Evolutionary conservation across 352 stramenopile species (phyloP), one percentile per base, ranked within the genome.

Genomic region (Pythium monospermum): DNA sequence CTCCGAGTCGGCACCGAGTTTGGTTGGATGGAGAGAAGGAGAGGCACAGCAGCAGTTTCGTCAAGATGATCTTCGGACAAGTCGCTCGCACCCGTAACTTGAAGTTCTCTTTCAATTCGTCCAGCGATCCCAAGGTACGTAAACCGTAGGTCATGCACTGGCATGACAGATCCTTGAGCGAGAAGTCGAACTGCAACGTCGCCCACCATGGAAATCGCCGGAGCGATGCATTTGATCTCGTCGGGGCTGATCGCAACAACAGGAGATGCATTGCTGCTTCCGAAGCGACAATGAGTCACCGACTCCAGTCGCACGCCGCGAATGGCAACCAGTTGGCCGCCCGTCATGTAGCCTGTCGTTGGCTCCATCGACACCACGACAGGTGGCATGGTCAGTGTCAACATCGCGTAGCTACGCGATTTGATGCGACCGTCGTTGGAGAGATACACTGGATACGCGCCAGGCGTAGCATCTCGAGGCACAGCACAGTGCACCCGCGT

Each of bases 211-310:
- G n/a, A 8, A 27, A 28, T 55, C 15, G 32, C 15, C 13, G 59
- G 59, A 0, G 36, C 45, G n/a, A 68, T 18, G 38, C 59, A 68
- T n/a, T 54, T 48, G 8, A 68, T 48, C n/a, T 57, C 33, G 21
- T 68, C 53, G 25, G 47, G 21, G n/a, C 37, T 30, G 0, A 42
- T 1, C 7, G 31, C 22, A 2, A 67, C 28, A 13, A 69, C 75
- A 13, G 67, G 41, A 3, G 47, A 22, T 7, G 67, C 52, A 8
- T 51, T 28, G 1, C 49, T 41, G 2, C 41, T 43, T 15, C 78
- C 83, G 67, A 96, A 92, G n/a, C 66, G 55, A 55, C 87, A 96
- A 46, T 90, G 67, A 0, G 74, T 73, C 11, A 94, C 62, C 0
- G 64, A 32, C 21, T 84, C 57, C 2, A 94, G 61, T 19, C 76